These are phyloP conservation scores for Coemansia sp. DNA, from an alignment of 192 early-diverging fungal species.

Conservation along the genomic window DNA sequence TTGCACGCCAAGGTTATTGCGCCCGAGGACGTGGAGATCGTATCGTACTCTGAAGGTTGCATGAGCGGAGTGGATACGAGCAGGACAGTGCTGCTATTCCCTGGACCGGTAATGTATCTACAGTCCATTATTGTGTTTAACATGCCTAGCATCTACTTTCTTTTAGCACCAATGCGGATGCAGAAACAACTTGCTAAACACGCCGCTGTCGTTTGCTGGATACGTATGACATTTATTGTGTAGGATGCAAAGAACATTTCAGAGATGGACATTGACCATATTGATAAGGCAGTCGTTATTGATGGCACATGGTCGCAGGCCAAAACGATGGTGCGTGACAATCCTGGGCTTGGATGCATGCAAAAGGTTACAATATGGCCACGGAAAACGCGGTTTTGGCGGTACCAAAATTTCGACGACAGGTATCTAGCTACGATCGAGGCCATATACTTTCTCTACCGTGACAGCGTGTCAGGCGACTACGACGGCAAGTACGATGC, in stretches of 20 bases:
- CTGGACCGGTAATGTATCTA: slow-evolving; percentile 58
- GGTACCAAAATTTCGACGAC: slow-evolving; percentile 77
- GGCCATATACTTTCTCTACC: slow-evolving; percentile 91
- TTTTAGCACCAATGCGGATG: too few species aligned
- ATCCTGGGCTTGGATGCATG: slow-evolving; percentile 46
- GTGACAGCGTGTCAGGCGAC: slow-evolving; percentile 64
- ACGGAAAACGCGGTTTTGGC: slow-evolving; percentile 86
- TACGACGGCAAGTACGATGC: slow-evolving; percentile 85
- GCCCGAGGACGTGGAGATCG: slow-evolving; percentile 65
- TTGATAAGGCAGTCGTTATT: slow-evolving; percentile 81
- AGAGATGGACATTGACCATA: slow-evolving; percentile 64
- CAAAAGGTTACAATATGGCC: slow-evolving; percentile 68
- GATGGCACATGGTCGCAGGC: slow-evolving; percentile 98
- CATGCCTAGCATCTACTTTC: too few species aligned
- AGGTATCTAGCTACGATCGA: slow-evolving; percentile 89
- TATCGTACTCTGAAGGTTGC: slow-evolving; percentile 52
- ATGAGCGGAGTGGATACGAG: slow-evolving; percentile 64
- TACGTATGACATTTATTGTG: slow-evolving; percentile 30
- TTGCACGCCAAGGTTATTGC: slow-evolving; percentile 82
- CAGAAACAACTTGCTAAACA: too few species aligned
- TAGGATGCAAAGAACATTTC: slow-evolving; percentile 65
- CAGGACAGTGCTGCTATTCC: slow-evolving; percentile 77
- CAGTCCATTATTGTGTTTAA: too few species aligned
- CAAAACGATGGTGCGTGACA: slow-evolving; percentile 58
- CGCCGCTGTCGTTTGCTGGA: not conserved